phyloP scores from a whole-genome alignment of 768 basidiomycete species.

The Boletus sp. region DNA sequence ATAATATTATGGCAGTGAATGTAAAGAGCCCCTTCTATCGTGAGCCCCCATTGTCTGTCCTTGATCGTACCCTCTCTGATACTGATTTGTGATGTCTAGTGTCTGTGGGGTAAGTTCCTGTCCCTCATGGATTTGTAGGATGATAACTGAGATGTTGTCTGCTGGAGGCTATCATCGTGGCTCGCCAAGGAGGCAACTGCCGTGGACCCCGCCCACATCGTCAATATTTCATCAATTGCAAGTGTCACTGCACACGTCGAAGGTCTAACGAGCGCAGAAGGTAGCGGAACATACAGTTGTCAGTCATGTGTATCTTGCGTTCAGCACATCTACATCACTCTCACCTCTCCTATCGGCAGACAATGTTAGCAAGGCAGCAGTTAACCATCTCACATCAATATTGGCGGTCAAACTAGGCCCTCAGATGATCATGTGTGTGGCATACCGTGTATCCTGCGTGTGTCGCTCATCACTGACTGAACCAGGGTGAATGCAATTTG shows the following conservation, averaged over 20 bases:
- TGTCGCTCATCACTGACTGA: background rate
- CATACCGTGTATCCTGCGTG: background rate
- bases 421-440: constrained; percentile 60
- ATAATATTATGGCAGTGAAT: constrained; percentile 76
- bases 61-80: background rate
- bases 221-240: constrained; percentile 77
- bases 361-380: constrained; percentile 80
- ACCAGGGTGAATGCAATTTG: constrained; percentile 78
- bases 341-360: constrained; percentile 40
- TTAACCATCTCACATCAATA: constrained; percentile 75
- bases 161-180: constrained; percentile 38
- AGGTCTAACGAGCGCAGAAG: constrained; percentile 45
- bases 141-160: background rate
- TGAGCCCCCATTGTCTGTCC: constrained; percentile 31
- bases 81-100: constrained; percentile 30
- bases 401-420: constrained; percentile 64
- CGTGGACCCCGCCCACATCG: constrained; percentile 66
- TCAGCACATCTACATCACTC: background rate
- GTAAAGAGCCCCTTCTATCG: constrained; percentile 85
- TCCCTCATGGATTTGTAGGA: background rate
- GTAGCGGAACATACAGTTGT: constrained; percentile 79
- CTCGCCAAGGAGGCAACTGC: constrained; percentile 63
- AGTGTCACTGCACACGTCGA: constrained; percentile 53
- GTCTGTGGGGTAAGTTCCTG: constrained; percentile 38
- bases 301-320: constrained; percentile 30